These are phyloP conservation scores for Stephanodiscus triporus DNA, from an alignment of 108 stramenopile genomes.

Conservation along the genomic window DNA sequence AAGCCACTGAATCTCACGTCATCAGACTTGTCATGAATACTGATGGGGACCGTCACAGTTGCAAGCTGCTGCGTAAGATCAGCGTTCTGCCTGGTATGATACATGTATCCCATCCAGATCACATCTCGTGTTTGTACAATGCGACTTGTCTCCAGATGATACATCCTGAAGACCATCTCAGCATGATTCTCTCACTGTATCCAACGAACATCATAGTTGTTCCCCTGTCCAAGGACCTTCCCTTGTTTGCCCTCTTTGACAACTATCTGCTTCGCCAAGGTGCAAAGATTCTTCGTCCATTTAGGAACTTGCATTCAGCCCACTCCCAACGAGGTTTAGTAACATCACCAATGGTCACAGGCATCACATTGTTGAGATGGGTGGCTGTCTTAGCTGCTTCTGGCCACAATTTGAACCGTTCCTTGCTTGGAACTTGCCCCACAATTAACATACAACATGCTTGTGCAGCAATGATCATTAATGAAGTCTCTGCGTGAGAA, in stretches of 20 bases:
- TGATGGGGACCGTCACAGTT: not conserved
- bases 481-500: slow-evolving; percentile 22
- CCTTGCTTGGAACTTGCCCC: no score
- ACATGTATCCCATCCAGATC: slow-evolving; percentile 50
- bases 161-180: slow-evolving; percentile 29
- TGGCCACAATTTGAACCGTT: no score
- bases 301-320: not conserved
- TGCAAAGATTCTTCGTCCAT: slow-evolving; percentile 4
- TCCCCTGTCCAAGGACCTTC: no score
- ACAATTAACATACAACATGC: no score
- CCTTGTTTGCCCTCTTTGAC: slow-evolving; percentile 23
- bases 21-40: not conserved
- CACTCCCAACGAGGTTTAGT: not conserved
- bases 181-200: slow-evolving; percentile 21
- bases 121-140: slow-evolving; percentile 32
- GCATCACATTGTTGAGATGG: no score
- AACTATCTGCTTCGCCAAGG: slow-evolving; percentile 33
- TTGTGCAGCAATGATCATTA: not conserved
- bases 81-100: slow-evolving; percentile 9
- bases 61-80: not conserved
- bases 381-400: no score
- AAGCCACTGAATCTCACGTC: not conserved
- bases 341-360: not conserved
- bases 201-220: no score
- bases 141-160: slow-evolving; percentile 15